A percentile compares a stretch with the other conserved stretches of the same genome.
Conservation (phyloP, 257 asterid genomes). For the Solanum stenotomum region DNA sequence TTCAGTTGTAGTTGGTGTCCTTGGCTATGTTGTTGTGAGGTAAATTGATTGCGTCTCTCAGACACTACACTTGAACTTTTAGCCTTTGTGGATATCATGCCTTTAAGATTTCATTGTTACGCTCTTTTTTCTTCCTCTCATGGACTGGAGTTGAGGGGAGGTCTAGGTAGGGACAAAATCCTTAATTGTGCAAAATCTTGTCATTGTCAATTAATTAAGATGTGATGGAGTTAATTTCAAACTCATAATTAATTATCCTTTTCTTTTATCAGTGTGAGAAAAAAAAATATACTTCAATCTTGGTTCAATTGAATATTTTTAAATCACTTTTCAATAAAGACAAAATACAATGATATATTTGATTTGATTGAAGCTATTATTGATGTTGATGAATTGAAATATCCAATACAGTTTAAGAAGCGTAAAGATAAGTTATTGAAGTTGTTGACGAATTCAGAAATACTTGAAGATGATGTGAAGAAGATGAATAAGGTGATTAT, state of each 20-base stretch:
- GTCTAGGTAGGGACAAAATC: neutral
- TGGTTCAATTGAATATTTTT: neutral
- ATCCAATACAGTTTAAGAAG: neutral
- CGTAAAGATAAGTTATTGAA: neutral
- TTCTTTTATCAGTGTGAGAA: too few relatives aligned
- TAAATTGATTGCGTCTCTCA: constrained; percentile 7
- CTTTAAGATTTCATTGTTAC: neutral
- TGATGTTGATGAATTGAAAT: neutral
- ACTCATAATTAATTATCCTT: neutral
- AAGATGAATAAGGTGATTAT: too few relatives aligned
- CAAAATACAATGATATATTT: neutral
- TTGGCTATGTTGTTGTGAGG: constrained; percentile 77
- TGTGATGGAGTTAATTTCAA: neutral
- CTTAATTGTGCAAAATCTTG: neutral
- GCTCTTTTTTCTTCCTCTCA: neutral
- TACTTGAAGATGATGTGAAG: neutral
- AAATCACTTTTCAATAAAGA: neutral
- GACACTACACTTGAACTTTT: neutral
- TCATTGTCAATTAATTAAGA: neutral
- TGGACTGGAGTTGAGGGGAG: neutral
- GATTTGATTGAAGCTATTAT: too few relatives aligned
- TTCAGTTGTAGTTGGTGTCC: constrained; percentile 60
- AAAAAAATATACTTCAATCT: neutral
- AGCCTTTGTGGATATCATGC: neutral
- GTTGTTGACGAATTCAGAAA: neutral